Conservation (phyloP, 306 rosid species). For the Quercus dentata region DNA sequence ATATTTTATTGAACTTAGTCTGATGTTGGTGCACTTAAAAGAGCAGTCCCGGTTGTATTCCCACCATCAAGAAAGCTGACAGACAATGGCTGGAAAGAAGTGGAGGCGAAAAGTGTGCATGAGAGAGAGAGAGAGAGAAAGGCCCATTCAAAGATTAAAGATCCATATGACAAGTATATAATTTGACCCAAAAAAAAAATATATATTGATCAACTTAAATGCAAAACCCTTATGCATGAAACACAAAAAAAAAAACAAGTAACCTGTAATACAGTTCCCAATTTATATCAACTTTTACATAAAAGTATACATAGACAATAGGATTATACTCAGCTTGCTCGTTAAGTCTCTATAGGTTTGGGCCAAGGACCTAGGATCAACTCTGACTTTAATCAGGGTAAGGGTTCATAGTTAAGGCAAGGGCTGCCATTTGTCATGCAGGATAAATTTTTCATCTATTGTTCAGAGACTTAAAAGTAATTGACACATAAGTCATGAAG, state of each 20-base stretch:
- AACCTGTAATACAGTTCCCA: not conserved
- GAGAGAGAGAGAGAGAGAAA: not conserved
- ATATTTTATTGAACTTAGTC: slow-evolving; percentile 24
- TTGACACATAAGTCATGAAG: not conserved
- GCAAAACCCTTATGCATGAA: not conserved
- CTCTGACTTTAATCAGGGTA: not conserved
- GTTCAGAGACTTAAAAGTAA: not conserved
- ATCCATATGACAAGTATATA: not conserved
- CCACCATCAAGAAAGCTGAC: slow-evolving; percentile 63
- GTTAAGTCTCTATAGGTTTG: not conserved
- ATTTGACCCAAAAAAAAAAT: not conserved
- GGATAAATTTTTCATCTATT: not conserved
- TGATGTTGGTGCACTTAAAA: slow-evolving; percentile 41
- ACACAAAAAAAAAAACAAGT: not conserved
- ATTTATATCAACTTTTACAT: not conserved
- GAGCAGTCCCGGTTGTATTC: slow-evolving; percentile 37
- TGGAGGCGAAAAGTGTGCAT: slow-evolving; percentile 9
- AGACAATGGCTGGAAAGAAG: slow-evolving; percentile 55
- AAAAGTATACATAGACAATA: not conserved
- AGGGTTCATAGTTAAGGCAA: not conserved
- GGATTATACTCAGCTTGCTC: not conserved
- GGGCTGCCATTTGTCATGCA: not conserved
- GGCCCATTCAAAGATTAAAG: not conserved
- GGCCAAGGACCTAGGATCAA: not conserved
- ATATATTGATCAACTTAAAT: not conserved